phyloP scores from a whole-genome alignment of 179 eudicot genomes.

The Patellifolia procumbens region DNA sequence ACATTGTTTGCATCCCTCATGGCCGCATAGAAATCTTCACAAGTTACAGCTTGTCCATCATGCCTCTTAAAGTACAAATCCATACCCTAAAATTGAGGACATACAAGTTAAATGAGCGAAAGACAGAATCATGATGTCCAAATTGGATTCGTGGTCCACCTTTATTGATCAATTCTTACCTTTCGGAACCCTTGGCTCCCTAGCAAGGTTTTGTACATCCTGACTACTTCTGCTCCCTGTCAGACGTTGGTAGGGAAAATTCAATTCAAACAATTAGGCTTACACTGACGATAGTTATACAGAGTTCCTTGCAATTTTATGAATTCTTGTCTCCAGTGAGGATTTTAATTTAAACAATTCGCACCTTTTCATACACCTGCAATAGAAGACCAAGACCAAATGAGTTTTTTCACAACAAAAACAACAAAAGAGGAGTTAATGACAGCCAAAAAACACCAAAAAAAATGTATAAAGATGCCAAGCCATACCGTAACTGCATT shows the following conservation, averaged over 20 bases:
- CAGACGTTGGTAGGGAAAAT: constrained; percentile 6
- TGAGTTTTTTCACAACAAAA: no score
- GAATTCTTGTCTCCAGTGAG: not conserved
- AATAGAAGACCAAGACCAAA: constrained; percentile 23
- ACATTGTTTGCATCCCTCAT: no score
- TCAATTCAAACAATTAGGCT: constrained; percentile 13
- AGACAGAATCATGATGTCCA: not conserved
- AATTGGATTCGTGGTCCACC: constrained; percentile 1
- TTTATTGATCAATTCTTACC: not conserved
- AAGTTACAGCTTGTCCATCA: no score
- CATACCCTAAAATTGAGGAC: constrained; percentile 63
- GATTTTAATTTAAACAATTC: constrained; percentile 2
- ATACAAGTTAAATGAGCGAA: not conserved
- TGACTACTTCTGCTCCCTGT: constrained; percentile 99
- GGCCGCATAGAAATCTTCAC: no score
- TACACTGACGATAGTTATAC: not conserved
- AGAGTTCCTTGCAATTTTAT: not conserved
- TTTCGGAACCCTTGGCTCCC: constrained; percentile 89
- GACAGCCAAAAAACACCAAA: not conserved
- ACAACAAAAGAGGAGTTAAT: not conserved
- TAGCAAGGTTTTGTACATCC: constrained; percentile 97
- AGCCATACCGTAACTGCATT: constrained; percentile 51
- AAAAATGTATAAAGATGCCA: not conserved
- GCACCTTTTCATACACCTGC: constrained; percentile 96
- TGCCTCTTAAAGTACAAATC: no score